Evolutionary conservation across 1,139 yeast species (phyloP).

Genomic region (Diutina neorugosa): DNA sequence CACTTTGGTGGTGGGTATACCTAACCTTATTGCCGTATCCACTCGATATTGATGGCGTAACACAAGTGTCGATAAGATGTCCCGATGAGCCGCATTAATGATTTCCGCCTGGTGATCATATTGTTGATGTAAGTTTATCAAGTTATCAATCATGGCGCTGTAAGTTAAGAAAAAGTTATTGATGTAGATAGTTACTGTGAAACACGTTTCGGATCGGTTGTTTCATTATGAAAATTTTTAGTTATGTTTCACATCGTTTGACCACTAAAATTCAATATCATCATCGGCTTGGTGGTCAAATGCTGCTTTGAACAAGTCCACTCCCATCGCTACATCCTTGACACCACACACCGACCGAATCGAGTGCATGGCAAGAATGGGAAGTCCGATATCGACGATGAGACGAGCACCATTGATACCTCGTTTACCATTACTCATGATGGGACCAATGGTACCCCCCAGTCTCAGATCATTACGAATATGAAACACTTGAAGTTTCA

Average conservation of each 20-base stretch:
- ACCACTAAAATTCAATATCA: background rate
- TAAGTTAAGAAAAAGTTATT: too few relatives aligned
- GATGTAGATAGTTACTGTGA: too few relatives aligned
- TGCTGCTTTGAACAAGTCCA: slow-evolving; percentile 25
- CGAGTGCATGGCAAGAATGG: slow-evolving; percentile 36
- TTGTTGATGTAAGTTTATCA: too few relatives aligned
- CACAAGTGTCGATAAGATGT: background rate
- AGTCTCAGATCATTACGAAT: slow-evolving; percentile 32
- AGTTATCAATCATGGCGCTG: background rate
- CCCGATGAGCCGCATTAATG: background rate
- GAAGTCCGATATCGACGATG: slow-evolving; percentile 29
- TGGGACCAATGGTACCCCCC: slow-evolving; percentile 38
- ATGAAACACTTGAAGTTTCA: slow-evolving; percentile 27
- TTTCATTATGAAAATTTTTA: background rate
- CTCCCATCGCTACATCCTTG: slow-evolving; percentile 32
- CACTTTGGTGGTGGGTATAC: background rate
- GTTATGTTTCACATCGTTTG: too few relatives aligned
- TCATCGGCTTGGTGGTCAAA: slow-evolving; percentile 13
- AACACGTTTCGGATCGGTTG: background rate
- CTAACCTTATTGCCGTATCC: background rate
- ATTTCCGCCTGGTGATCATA: background rate
- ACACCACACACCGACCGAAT: slow-evolving; percentile 31
- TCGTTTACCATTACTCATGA: slow-evolving; percentile 13
- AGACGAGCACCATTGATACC: slow-evolving; percentile 26
- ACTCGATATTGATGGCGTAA: background rate